A percentile compares a stretch with the other conserved stretches of the same genome.
Conservation (phyloP, 768 basidiomycete species). For the Chlorophyllum brunneum region DNA sequence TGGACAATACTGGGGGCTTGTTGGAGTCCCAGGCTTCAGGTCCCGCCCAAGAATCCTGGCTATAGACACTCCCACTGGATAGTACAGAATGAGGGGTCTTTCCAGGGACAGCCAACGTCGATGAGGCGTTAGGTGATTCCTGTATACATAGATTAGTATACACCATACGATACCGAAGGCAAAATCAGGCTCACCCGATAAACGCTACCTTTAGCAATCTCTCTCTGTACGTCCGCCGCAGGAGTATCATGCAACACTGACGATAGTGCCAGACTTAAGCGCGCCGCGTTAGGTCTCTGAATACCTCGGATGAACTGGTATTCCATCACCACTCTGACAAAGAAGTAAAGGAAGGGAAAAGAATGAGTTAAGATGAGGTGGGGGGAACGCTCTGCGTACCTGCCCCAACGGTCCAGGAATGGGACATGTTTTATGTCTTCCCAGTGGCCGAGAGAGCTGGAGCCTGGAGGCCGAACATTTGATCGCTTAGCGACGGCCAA, state of each 20-base stretch:
- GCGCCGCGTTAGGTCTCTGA: not conserved
- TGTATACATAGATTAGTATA: not conserved
- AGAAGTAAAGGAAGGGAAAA: not conserved
- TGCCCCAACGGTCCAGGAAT: not conserved
- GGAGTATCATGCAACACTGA: not conserved
- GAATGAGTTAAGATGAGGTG: not conserved
- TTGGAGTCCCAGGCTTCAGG: constrained; percentile 4
- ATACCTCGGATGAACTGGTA: constrained; percentile 1
- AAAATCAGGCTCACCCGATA: not conserved
- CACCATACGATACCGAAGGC: not conserved
- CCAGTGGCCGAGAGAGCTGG: not conserved
- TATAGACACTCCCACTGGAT: not conserved
- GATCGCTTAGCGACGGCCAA: not conserved
- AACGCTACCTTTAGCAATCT: not conserved
- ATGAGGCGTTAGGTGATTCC: not conserved
- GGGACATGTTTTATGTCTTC: not conserved
- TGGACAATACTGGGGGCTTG: not conserved
- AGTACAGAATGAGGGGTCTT: constrained; percentile 1
- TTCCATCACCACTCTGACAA: not conserved
- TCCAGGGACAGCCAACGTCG: not conserved
- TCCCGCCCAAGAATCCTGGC: constrained; percentile 6
- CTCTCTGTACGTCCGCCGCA: not conserved
- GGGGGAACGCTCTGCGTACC: constrained; percentile 1
- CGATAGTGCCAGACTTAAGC: constrained; percentile 3
- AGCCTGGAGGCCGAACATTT: not conserved